These are phyloP conservation scores for Diaporthe longicolla DNA, from an alignment of 2,329 filamentous ascomycete genomes.

Conservation along the genomic window DNA sequence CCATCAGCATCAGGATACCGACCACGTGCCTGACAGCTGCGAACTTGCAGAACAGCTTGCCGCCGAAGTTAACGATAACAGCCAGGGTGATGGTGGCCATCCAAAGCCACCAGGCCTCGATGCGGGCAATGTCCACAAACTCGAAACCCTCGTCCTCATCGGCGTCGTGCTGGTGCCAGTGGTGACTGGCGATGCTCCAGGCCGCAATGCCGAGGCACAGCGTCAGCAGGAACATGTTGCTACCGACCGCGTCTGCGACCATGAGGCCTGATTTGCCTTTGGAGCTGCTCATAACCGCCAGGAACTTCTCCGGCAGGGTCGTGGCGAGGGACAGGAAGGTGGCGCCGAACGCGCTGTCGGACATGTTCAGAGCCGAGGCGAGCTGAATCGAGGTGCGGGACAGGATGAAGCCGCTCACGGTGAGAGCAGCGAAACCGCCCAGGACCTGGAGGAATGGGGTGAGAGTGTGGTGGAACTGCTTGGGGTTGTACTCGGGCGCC, in stretches of 20 bases:
- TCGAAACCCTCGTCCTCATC: constrained; percentile 29
- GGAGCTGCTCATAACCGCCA: constrained; percentile 62
- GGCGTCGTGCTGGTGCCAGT: constrained; percentile 42
- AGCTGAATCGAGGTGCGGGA: constrained; percentile 41
- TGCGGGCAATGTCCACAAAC: constrained; percentile 37
- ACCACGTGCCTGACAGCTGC: constrained; percentile 39
- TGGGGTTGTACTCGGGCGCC: constrained; percentile 18
- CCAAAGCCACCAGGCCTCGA: constrained; percentile 43
- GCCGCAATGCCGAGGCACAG: constrained; percentile 60
- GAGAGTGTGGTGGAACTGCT: constrained; percentile 37
- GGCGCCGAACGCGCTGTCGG: constrained; percentile 42
- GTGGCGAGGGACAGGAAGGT: constrained; percentile 54
- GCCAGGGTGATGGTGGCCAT: constrained; percentile 32
- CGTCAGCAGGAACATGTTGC: constrained; percentile 68
- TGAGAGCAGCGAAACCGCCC: constrained; percentile 56
- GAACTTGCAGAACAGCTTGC: constrained; percentile 32
- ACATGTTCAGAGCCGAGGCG: constrained; percentile 43
- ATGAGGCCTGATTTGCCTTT: constrained; percentile 64
- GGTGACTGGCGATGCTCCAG: constrained; percentile 39
- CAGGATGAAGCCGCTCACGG: constrained; percentile 51
- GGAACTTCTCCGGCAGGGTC: constrained; percentile 67
- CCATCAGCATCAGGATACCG: constrained; percentile 40
- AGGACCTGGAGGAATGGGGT: constrained; percentile 34
- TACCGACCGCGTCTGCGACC: constrained; percentile 66
- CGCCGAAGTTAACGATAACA: constrained; percentile 35